Evolutionary conservation across 108 stramenopile species (phyloP).

Genomic region (Pinguiococcus pyrenoidosus): DNA sequence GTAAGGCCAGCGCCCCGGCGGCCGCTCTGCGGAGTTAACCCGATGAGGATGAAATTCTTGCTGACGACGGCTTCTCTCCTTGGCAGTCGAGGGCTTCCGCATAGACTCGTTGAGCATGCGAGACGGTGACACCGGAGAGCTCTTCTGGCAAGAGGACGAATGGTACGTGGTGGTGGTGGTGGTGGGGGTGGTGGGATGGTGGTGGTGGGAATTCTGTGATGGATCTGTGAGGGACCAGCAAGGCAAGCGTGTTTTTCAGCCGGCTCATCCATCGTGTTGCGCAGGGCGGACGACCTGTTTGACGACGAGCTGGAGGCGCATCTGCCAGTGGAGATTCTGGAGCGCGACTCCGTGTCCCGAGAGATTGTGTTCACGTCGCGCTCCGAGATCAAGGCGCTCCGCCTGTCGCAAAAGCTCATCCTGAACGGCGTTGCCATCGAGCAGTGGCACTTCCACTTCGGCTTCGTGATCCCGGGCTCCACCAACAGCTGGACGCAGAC

Average conservation of each 20-base stretch:
- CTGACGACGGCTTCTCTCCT: too few species aligned
- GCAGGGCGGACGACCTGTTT: background rate
- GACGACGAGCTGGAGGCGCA: background rate
- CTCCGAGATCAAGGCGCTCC: constrained; percentile 27
- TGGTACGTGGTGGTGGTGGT: constrained; percentile 28
- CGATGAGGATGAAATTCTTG: too few species aligned
- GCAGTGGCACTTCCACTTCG: constrained; percentile 50
- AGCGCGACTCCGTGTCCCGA: constrained; percentile 35
- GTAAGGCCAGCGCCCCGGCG: too few species aligned
- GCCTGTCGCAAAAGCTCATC: constrained; percentile 39
- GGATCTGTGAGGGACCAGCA: constrained; percentile 11
- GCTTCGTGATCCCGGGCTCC: constrained; percentile 48
- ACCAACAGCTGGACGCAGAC: constrained; percentile 53
- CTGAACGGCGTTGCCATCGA: constrained; percentile 25
- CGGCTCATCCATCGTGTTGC: background rate
- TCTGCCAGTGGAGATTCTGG: constrained; percentile 14
- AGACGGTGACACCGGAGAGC: constrained; percentile 36
- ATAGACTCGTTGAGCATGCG: constrained; percentile 53
- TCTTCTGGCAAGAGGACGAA: constrained; percentile 37
- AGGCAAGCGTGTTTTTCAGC: constrained; percentile 8
- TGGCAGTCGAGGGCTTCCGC: too few species aligned
- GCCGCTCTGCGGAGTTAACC: too few species aligned
- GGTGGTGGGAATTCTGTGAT: constrained; percentile 10
- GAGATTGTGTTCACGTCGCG: constrained; percentile 41
- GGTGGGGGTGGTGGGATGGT: background rate